Evolutionary conservation across 345 rosid species (phyloP).

Genomic region (Tarenaya hassleriana): DNA sequence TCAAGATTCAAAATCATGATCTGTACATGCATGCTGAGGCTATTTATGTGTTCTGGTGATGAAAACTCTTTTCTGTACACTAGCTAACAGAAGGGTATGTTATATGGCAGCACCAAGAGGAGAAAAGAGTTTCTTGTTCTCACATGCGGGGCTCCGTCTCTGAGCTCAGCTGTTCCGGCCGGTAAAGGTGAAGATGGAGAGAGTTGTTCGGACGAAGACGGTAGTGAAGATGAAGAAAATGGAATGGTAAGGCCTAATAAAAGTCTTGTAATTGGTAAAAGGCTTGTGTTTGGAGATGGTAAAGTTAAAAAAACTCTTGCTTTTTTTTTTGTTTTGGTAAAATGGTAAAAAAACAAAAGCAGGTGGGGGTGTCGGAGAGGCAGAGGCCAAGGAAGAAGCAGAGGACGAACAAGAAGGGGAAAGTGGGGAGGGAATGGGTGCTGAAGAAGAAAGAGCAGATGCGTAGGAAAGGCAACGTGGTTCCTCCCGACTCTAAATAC

Average conservation of each 20-base stretch:
- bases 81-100: too few species aligned
- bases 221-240: constrained; percentile 56
- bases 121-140: constrained; percentile 85
- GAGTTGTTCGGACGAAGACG: constrained; percentile 59
- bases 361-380: constrained; percentile 65
- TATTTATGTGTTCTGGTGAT: background rate
- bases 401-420: constrained; percentile 56
- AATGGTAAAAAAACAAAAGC: background rate
- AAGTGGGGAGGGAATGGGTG: constrained; percentile 62
- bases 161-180: constrained; percentile 36
- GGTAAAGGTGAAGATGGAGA: constrained; percentile 51
- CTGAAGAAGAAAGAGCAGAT: constrained; percentile 80
- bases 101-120: constrained; percentile 51
- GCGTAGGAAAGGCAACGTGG: constrained; percentile 69
- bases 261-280: too few species aligned
- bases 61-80: too few species aligned
- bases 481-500: constrained; percentile 73
- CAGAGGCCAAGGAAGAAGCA: constrained; percentile 78
- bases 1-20: too few species aligned
- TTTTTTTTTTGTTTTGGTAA: too few species aligned
- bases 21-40: background rate
- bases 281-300: too few species aligned
- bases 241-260: constrained; percentile 35
- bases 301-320: too few species aligned
- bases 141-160: constrained; percentile 66